phyloP scores from a whole-genome alignment of 1,139 yeast species.

The Pichia sp. region DNA sequence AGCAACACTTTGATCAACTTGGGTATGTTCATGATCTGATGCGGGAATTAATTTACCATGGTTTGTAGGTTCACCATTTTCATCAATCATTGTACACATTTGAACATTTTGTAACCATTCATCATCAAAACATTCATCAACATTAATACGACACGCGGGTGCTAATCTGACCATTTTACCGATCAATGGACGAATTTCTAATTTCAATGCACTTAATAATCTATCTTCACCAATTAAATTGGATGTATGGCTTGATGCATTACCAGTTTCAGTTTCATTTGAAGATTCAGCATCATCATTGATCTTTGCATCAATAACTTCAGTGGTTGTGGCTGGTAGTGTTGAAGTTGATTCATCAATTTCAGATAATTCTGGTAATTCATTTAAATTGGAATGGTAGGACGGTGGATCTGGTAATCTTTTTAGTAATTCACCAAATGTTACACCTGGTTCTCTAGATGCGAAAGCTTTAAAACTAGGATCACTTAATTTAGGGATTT shows the following conservation, averaged over 20 bases:
- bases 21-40: constrained; percentile 69
- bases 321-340: neutral
- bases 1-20: constrained; percentile 88
- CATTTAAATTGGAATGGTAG: constrained; percentile 16
- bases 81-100: constrained; percentile 56
- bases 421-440: constrained; percentile 32
- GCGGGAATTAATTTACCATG: constrained; percentile 30
- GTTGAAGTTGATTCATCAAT: neutral
- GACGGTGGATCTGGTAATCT: constrained; percentile 30
- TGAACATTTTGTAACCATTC: constrained; percentile 62
- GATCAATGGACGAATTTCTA: constrained; percentile 57
- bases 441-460: constrained; percentile 37
- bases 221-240: constrained; percentile 65
- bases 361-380: neutral
- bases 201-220: constrained; percentile 61
- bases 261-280: constrained; percentile 3
- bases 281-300: neutral
- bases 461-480: constrained; percentile 71
- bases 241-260: constrained; percentile 39
- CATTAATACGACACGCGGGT: constrained; percentile 79
- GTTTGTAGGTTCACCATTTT: constrained; percentile 27
- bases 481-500: constrained; percentile 83
- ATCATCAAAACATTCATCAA: constrained; percentile 77
- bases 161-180: constrained; percentile 74
- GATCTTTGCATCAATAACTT: constrained; percentile 3